Evolutionary conservation across 2,329 filamentous ascomycete species (phyloP).

Genomic region (Colletotrichum lentis): DNA sequence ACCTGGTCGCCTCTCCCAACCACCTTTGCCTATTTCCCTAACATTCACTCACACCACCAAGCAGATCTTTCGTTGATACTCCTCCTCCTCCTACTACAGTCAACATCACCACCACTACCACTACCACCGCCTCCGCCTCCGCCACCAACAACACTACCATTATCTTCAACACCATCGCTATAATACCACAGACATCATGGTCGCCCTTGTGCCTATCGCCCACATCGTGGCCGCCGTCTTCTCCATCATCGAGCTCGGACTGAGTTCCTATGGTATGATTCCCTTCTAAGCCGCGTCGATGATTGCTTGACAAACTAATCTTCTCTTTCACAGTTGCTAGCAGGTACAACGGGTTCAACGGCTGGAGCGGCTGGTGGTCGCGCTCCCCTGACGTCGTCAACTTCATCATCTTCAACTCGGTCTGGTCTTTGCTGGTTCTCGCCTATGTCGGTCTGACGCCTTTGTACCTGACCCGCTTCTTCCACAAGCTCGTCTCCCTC

Average conservation of each 20-base stretch:
- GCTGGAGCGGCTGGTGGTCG: constrained; percentile 41
- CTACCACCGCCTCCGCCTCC: too few relatives aligned
- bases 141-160: too few relatives aligned
- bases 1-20: constrained; percentile 2
- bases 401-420: constrained; percentile 81
- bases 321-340: constrained; percentile 59
- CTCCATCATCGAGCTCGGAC: constrained; percentile 76
- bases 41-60: background rate
- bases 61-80: background rate
- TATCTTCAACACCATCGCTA: background rate
- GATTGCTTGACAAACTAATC: background rate
- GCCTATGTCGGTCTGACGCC: constrained; percentile 75
- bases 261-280: constrained; percentile 72
- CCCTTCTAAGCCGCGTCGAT: background rate
- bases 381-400: constrained; percentile 65
- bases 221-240: constrained; percentile 74
- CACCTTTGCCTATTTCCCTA: background rate
- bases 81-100: background rate
- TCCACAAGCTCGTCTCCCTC: constrained; percentile 72
- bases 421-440: constrained; percentile 79
- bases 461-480: constrained; percentile 65
- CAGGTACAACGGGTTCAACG: constrained; percentile 47
- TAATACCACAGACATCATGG: constrained; percentile 18
- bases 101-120: too few relatives aligned
- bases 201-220: constrained; percentile 33